phyloP scores from a whole-genome alignment of 352 stramenopile species.

The Pythium brachiatum region DNA sequence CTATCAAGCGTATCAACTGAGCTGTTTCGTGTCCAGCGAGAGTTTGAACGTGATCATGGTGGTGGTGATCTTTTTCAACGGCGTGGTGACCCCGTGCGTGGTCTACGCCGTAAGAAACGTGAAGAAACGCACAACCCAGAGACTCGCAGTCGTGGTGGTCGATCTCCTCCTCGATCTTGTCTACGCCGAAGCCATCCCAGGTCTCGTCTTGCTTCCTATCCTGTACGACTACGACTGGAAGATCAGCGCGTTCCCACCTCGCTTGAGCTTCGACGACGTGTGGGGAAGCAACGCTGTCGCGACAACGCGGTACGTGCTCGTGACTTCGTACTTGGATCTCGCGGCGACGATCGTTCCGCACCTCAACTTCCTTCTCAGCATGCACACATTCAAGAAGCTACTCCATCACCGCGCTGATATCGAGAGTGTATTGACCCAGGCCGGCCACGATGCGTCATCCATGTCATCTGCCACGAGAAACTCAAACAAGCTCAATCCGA shows the following conservation, averaged over 20 bases:
- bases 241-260: not conserved
- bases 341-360: conserved; percentile 6
- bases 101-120: not conserved
- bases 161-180: not conserved
- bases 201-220: not conserved
- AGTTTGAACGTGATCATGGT: conserved; percentile 4
- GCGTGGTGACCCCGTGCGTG: not conserved
- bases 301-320: conserved; percentile 2
- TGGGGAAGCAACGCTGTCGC: conserved; percentile 10
- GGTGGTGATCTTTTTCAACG: conserved; percentile 11
- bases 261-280: not conserved
- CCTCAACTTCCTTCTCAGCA: conserved; percentile 4
- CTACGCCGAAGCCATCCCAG: not conserved
- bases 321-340: conserved; percentile 17
- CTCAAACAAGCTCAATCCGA: not conserved
- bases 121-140: not conserved
- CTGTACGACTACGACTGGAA: no score
- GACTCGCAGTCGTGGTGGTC: not conserved
- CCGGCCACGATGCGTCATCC: no score
- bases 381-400: conserved; percentile 3
- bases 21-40: not conserved
- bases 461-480: not conserved
- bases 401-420: not conserved
- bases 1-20: conserved; percentile 17
- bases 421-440: not conserved